Conservation (phyloP, 345 rosid species). For the Eucalyptus urophylla region DNA sequence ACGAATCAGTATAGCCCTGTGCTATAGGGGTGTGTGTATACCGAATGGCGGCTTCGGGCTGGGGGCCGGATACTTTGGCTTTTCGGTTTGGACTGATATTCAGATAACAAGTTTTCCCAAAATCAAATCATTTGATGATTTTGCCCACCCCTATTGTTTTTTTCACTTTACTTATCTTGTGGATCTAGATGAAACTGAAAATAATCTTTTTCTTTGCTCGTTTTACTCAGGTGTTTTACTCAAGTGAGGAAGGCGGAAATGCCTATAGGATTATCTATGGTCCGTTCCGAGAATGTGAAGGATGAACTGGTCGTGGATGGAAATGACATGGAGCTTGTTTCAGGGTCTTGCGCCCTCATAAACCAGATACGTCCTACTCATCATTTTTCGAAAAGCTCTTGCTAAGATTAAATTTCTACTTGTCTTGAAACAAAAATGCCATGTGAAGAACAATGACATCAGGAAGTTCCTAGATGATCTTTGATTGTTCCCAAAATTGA, state of each 20-base stretch:
- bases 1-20: too few species aligned
- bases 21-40: too few species aligned
- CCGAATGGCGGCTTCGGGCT: too few species aligned
- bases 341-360: conserved; percentile 24
- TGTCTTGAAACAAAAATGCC: conserved; percentile 29
- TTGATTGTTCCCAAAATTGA: background rate
- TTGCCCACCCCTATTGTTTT: too few species aligned
- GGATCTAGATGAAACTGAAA: too few species aligned
- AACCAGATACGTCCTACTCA: conserved; percentile 3
- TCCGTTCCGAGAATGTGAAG: conserved; percentile 25
- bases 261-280: conserved; percentile 11
- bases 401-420: background rate
- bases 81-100: too few species aligned
- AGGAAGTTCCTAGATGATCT: conserved; percentile 57
- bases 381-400: background rate
- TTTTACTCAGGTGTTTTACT: too few species aligned
- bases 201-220: too few species aligned
- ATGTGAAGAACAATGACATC: conserved; percentile 59
- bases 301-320: conserved; percentile 25
- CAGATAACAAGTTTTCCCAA: too few species aligned
- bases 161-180: too few species aligned
- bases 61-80: too few species aligned
- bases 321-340: conserved; percentile 25
- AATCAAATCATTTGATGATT: too few species aligned
- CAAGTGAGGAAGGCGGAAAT: conserved; percentile 4